Evolutionary conservation across 2,329 filamentous ascomycete genomes (phyloP).

Genomic region (Paradendryphiella salina): DNA sequence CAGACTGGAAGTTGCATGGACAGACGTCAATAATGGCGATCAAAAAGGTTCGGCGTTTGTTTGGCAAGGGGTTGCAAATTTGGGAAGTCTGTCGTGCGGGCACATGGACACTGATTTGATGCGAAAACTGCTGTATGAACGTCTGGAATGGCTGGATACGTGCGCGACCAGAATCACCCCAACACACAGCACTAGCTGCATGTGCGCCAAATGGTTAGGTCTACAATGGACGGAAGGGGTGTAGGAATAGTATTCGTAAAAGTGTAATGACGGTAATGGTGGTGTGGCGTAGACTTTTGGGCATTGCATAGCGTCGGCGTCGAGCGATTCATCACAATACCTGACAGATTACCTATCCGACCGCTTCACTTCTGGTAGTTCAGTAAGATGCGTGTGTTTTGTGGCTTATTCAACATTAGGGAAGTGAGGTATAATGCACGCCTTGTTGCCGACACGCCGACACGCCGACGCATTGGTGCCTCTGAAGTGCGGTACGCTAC

Average conservation of each 20-base stretch:
- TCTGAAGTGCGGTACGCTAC: no score
- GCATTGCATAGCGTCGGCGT: slow-evolving; percentile 42
- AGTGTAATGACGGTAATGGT: slow-evolving; percentile 9
- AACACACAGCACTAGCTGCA: slow-evolving; percentile 8
- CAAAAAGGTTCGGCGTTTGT: slow-evolving; percentile 19
- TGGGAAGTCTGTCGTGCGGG: slow-evolving; percentile 18
- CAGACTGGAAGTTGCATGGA: slow-evolving; percentile 11
- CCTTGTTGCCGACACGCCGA: no score
- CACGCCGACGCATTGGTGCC: no score
- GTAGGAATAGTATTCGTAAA: slow-evolving; percentile 8
- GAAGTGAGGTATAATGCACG: no score
- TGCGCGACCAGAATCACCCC: slow-evolving; percentile 20
- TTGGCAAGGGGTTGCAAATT: slow-evolving; percentile 23
- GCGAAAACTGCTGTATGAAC: slow-evolving; percentile 39
- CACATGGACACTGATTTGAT: slow-evolving; percentile 23
- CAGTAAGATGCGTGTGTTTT: no score
- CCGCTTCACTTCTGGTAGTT: neutral
- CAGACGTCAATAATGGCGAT: slow-evolving; percentile 3
- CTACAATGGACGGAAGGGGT: slow-evolving; percentile 7
- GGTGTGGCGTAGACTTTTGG: slow-evolving; percentile 8
- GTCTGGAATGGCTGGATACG: slow-evolving; percentile 32
- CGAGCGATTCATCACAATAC: slow-evolving; percentile 14
- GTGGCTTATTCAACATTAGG: no score
- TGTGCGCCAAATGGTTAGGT: neutral
- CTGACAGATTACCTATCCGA: slow-evolving; percentile 4